phyloP scores from a whole-genome alignment of 306 rosid species.

The Fragaria ananassa region DNA sequence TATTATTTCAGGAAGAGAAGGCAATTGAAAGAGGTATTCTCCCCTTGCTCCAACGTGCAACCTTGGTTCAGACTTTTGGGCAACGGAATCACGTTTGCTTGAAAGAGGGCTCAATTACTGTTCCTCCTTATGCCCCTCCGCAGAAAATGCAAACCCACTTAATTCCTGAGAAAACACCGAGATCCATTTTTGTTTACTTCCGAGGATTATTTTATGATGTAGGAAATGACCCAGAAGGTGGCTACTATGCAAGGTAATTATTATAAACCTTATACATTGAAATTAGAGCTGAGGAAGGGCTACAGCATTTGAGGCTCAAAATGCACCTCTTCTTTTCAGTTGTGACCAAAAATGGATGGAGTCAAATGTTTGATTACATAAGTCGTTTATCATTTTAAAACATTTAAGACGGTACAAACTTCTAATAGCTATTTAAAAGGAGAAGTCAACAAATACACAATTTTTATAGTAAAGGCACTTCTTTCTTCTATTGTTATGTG shows the following conservation, averaged over 20 bases:
- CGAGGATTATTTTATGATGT: slow-evolving; percentile 91
- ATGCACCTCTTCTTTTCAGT: not conserved
- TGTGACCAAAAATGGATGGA: not conserved
- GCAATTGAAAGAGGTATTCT: slow-evolving; percentile 93
- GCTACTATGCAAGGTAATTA: slow-evolving; percentile 84
- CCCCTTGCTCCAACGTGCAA: slow-evolving; percentile 66
- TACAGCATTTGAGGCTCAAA: slow-evolving; percentile 1
- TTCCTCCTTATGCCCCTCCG: slow-evolving; percentile 95
- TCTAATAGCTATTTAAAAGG: not conserved
- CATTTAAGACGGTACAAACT: not conserved
- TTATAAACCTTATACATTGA: slow-evolving; percentile 3
- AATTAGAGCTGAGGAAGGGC: not conserved
- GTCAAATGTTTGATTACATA: not conserved
- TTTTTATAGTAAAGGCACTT: not conserved
- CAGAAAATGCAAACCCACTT: slow-evolving; percentile 84
- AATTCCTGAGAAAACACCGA: slow-evolving; percentile 71
- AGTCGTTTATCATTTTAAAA: not conserved
- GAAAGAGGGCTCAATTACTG: slow-evolving; percentile 78
- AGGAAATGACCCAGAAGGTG: slow-evolving; percentile 96
- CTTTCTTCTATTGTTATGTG: not conserved
- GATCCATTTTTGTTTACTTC: slow-evolving; percentile 87
- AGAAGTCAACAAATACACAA: not conserved
- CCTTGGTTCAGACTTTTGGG: slow-evolving; percentile 92
- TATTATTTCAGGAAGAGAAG: slow-evolving; percentile 70
- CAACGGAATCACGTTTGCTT: slow-evolving; percentile 85